phyloP scores from a whole-genome alignment of 169 alveolate genomes.

The Eimeria praecox region DNA sequence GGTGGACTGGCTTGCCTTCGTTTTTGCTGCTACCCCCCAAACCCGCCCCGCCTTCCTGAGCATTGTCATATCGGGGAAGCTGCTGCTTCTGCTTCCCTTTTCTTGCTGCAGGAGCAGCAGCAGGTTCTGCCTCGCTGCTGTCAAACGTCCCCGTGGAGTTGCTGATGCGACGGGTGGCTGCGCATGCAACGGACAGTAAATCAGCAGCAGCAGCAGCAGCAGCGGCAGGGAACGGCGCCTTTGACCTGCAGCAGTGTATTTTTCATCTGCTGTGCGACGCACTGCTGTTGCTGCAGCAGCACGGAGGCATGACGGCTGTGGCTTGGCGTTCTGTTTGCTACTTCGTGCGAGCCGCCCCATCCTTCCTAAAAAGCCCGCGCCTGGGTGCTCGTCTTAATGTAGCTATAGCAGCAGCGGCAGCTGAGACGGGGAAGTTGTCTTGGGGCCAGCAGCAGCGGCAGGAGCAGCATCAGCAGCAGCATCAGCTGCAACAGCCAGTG shows the following conservation, averaged over 20 bases:
- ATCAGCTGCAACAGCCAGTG: no score
- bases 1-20: neutral
- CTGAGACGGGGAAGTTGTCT: neutral
- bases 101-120: neutral
- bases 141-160: constrained; percentile 23
- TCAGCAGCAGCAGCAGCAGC: constrained; percentile 73
- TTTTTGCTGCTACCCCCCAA: neutral
- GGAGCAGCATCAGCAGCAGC: constrained; percentile 4
- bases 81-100: constrained; percentile 4
- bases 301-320: constrained; percentile 76
- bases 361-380: constrained; percentile 63
- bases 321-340: constrained; percentile 72
- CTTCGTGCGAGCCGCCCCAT: constrained; percentile 51
- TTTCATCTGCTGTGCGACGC: constrained; percentile 73
- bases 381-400: constrained; percentile 53
- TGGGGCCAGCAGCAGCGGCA: neutral
- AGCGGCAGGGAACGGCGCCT: constrained; percentile 5
- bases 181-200: constrained; percentile 73
- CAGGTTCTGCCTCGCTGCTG: constrained; percentile 22
- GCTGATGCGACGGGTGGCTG: constrained; percentile 75
- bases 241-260: constrained; percentile 43
- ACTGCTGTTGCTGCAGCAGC: constrained; percentile 48
- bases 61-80: neutral
- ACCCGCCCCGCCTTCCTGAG: neutral
- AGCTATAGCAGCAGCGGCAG: constrained; percentile 55